A percentile compares a stretch with the other conserved stretches of the same genome.
These are phyloP conservation scores for Annona cherimola DNA, from an alignment of 164 flowering plant species.

Conservation along the genomic window DNA sequence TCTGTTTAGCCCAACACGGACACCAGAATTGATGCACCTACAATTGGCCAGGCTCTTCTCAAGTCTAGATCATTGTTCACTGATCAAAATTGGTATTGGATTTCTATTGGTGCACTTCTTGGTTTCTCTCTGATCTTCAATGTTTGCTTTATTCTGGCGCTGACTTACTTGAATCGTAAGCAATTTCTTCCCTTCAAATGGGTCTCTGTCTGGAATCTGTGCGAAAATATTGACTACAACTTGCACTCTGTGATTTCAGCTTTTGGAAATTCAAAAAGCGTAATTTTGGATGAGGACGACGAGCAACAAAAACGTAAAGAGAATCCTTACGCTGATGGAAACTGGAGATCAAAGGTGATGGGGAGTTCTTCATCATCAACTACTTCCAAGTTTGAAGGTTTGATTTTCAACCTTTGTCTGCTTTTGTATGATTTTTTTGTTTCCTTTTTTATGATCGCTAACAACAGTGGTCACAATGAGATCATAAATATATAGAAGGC, in stretches of 20 bases:
- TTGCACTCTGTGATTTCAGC: constrained; percentile 21
- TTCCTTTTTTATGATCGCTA: neutral
- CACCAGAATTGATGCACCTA: constrained; percentile 26
- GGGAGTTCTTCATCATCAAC: constrained; percentile 17
- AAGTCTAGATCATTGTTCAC: constrained; percentile 40
- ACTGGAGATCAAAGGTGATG: constrained; percentile 2
- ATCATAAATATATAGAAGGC: too few relatives aligned
- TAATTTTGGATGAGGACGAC: constrained; percentile 21
- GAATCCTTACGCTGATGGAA: constrained; percentile 8
- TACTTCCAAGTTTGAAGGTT: constrained; percentile 16
- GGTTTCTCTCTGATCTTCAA: constrained; percentile 54
- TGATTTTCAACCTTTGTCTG: neutral
- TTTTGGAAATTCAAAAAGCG: constrained; percentile 27
- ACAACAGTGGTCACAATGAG: neutral
- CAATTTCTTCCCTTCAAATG: constrained; percentile 2
- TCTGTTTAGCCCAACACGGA: constrained; percentile 37
- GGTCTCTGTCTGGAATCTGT: neutral
- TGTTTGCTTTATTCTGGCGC: constrained; percentile 39
- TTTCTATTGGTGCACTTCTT: constrained; percentile 43
- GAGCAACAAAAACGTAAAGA: constrained; percentile 12
- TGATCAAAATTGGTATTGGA: constrained; percentile 51
- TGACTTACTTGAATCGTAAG: constrained; percentile 49
- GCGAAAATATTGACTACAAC: neutral
- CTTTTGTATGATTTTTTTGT: neutral
- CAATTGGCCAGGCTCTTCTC: constrained; percentile 52